Percentiles rank a stretch among this genome's conserved stretches.
phyloP scores from a whole-genome alignment of 1,139 yeast species.

The Debaryomycetaceae sp. region DNA sequence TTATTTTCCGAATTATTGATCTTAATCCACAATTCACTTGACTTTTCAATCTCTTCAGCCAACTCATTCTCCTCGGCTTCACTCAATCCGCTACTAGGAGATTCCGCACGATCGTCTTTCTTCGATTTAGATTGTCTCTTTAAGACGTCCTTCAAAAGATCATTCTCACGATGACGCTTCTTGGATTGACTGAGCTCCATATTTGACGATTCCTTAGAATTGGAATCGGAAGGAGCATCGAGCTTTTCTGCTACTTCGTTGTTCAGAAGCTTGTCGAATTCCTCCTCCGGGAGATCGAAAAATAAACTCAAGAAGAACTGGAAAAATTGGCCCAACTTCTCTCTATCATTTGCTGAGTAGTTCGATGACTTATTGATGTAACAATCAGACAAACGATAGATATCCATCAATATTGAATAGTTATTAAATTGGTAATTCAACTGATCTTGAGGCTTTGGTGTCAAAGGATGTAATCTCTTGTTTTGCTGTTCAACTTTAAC shows the following conservation, averaged over 20 bases:
- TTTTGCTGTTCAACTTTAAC: slow-evolving; percentile 83
- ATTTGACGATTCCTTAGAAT: slow-evolving; percentile 4
- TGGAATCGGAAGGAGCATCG: slow-evolving; percentile 9
- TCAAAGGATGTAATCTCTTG: slow-evolving; percentile 77
- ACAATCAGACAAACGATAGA: slow-evolving; percentile 63
- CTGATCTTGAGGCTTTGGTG: slow-evolving; percentile 84
- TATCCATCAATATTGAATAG: slow-evolving; percentile 66
- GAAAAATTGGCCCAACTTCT: slow-evolving; percentile 68
- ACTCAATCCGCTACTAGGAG: slow-evolving; percentile 25
- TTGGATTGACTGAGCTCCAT: slow-evolving; percentile 13
- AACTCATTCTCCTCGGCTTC: slow-evolving; percentile 35
- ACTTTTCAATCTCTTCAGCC: slow-evolving; percentile 49
- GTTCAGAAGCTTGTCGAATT: slow-evolving; percentile 23
- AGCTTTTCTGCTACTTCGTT: slow-evolving; percentile 10
- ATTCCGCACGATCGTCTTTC: slow-evolving; percentile 35
- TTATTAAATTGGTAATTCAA: slow-evolving; percentile 67
- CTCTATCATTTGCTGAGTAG: slow-evolving; percentile 80
- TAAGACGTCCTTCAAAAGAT: slow-evolving; percentile 70
- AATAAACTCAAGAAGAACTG: slow-evolving; percentile 66
- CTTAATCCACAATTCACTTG: slow-evolving; percentile 66
- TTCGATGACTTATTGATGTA: slow-evolving; percentile 67
- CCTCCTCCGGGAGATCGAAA: slow-evolving; percentile 50
- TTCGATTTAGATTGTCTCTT: slow-evolving; percentile 57
- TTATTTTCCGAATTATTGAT: slow-evolving; percentile 37
- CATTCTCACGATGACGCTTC: slow-evolving; percentile 62